Evolutionary conservation across 768 basidiomycete species (phyloP), one percentile per base, ranked within the genome.

Genomic region (Termitomyces sp.): DNA sequence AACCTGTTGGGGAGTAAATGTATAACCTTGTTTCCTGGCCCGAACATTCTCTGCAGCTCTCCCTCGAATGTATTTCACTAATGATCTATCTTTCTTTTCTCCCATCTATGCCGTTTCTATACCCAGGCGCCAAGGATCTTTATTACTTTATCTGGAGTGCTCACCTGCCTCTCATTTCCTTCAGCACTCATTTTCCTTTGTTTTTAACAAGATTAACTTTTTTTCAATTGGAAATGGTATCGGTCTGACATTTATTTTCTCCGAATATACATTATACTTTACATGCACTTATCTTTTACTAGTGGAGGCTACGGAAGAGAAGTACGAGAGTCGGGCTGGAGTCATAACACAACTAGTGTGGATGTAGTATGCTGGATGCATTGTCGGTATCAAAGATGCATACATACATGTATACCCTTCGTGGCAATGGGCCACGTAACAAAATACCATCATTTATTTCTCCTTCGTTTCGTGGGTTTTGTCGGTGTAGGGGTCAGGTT

Each of bases 1-100:
- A 73, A 63, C 66, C 66, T 11, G 61, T 60, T 56, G 71, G 62
- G 44, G 67, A 69, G 43, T 57, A 43, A 51, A 15, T 4, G 17
- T 9, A n/a, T 14, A 22, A 49, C 24, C 17, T 17, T 49, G 17
- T 17, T 22, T 14, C 5, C 17, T n/a, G 8, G 26, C 3, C 19
- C 37, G n/a, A 40, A 40, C 24, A 24, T 38, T n/a, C 17, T n/a
- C 4, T n/a, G 12, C 24, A 11, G 17, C 49, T 38, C 6, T 50
- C 17, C 35, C 10, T n/a, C 15, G 1, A 38, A 37, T 49, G 24
- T 12, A 40, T 50, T 40, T 37, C 49, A 50, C 24, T 45, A 30
- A 37, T 44, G 15, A 32, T 52, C 26, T 15, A 32, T 52, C 26
- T 17, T 53, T 55, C 28, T 55, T 40, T 37, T 4, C 9, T 15